Evolutionary conservation across 768 basidiomycete species (phyloP), one percentile per base, ranked within the genome.

Genomic region (Amanita thiersii): DNA sequence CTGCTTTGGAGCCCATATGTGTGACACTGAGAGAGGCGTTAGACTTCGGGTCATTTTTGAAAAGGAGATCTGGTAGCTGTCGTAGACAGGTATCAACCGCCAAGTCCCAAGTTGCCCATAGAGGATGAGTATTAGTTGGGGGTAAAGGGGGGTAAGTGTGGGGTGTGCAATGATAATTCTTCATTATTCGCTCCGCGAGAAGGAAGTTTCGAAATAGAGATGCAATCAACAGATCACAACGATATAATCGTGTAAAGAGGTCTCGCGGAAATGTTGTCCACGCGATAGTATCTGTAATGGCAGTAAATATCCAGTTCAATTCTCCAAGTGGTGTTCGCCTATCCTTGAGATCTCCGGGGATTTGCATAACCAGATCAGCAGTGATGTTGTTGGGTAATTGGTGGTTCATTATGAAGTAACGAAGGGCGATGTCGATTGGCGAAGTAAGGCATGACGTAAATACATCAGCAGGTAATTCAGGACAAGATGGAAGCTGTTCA

Each of bases 231-330:
- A 98, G 77, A 56, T 99, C 96, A 40, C 92, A 94, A 32, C 96
- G 75, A 60, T 97, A 98, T 18, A 98, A 64, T 25, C 90, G 79
- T 12, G 91, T 92, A 62, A 99, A 98, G 3, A 89, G 76, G 26
- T 96, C 92, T 34, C 84, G 77, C 28, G 92, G 85, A 58, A 99
- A 94, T 2, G 90, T 88, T 10, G 93, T 93, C 96, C 96, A 99
- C 5, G 96, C 96, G 47, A 99, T 98, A 6, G 96, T 98, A 62
- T 99, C 96, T 11, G 96, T 98, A 43, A 99, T 88, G 24, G 94
- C 91, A 1, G 92, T 98, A 64, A 98, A 98, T 48, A 98, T 98
- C 96, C 96, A 99, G 57, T 94, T 96, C n/a, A 99, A 75, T 63
- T 99, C 96, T 38, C 96, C 96, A 0, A 99, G 69, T 1, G 96